Evolutionary conservation across 805 yeast genomes (phyloP).

Genomic region (Cyberlindnera euphorbiae): DNA sequence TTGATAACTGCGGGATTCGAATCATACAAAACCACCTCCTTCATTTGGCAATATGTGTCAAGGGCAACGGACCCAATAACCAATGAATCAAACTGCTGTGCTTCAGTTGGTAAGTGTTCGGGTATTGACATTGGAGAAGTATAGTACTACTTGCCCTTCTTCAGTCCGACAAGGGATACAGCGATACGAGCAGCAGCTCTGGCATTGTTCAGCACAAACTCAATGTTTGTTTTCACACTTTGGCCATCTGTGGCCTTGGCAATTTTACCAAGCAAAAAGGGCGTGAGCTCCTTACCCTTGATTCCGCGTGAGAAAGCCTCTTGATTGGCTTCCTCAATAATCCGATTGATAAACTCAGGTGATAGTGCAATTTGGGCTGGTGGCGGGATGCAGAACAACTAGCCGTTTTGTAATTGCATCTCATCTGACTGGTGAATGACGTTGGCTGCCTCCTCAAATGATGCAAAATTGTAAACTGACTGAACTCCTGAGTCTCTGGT

Average conservation of each 20-base stretch:
- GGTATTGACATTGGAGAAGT: too few relatives aligned
- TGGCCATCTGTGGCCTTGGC: constrained; percentile 65
- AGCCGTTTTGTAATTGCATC: constrained; percentile 60
- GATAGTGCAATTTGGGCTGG: constrained; percentile 59
- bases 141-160: too few relatives aligned
- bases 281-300: constrained; percentile 73
- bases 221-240: constrained; percentile 65
- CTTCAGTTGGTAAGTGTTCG: too few relatives aligned
- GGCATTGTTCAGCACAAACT: constrained; percentile 77
- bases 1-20: constrained; percentile 66
- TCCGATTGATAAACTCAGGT: constrained; percentile 42
- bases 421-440: constrained; percentile 45
- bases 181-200: constrained; percentile 65
- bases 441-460: constrained; percentile 55
- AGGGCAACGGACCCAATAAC: constrained; percentile 75
- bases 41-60: constrained; percentile 58
- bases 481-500: constrained; percentile 66
- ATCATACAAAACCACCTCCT: constrained; percentile 39
- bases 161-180: too few relatives aligned
- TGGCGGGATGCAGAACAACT: constrained; percentile 78
- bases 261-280: constrained; percentile 63
- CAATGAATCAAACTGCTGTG: constrained; percentile 31
- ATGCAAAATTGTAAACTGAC: constrained; percentile 62
- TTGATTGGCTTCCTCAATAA: constrained; percentile 53
- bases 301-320: constrained; percentile 53